phyloP scores from a whole-genome alignment of 2,329 filamentous ascomycete genomes.

The Pseudogymnoascus sp. region DNA sequence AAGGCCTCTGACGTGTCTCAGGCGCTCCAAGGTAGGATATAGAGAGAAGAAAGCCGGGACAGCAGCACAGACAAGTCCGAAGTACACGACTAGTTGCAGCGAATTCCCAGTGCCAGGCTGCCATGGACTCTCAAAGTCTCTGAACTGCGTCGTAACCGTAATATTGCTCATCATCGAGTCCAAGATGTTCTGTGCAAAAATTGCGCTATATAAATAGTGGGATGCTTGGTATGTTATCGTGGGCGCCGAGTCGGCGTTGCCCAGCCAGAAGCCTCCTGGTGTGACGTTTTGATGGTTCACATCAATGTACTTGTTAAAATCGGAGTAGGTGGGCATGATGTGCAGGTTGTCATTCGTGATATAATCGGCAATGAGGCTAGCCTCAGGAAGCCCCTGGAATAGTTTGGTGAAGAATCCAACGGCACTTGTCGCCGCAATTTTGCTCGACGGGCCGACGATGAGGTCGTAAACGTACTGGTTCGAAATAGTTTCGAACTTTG shows the following conservation, averaged over 20 bases:
- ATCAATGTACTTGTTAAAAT: slow-evolving; percentile 59
- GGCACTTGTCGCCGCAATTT: slow-evolving; percentile 19
- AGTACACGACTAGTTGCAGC: slow-evolving; percentile 72
- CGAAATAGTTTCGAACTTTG: slow-evolving; percentile 30
- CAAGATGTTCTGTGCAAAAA: slow-evolving; percentile 57
- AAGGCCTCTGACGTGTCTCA: slow-evolving; percentile 69
- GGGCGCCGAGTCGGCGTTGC: slow-evolving; percentile 47
- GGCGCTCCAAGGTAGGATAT: slow-evolving; percentile 78
- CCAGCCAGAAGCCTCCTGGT: slow-evolving; percentile 74
- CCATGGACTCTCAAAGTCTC: slow-evolving; percentile 68
- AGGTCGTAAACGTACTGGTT: slow-evolving; percentile 20
- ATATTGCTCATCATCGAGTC: slow-evolving; percentile 58
- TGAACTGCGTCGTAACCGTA: slow-evolving; percentile 62
- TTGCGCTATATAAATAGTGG: slow-evolving; percentile 42
- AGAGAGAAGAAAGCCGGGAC: slow-evolving; percentile 83
- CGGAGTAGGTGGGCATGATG: slow-evolving; percentile 50
- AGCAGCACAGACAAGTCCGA: slow-evolving; percentile 66
- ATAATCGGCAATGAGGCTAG: slow-evolving; percentile 14
- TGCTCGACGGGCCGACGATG: slow-evolving; percentile 37
- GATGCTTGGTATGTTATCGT: slow-evolving; percentile 66
- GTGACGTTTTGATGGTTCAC: slow-evolving; percentile 58
- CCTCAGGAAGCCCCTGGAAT: slow-evolving; percentile 18
- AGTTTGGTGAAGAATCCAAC: slow-evolving; percentile 18
- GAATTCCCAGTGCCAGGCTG: slow-evolving; percentile 59
- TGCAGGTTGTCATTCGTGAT: slow-evolving; percentile 14